These are phyloP conservation scores for Blastobotrys buckinghamii DNA, from an alignment of 1,139 yeast genomes.

Conservation along the genomic window DNA sequence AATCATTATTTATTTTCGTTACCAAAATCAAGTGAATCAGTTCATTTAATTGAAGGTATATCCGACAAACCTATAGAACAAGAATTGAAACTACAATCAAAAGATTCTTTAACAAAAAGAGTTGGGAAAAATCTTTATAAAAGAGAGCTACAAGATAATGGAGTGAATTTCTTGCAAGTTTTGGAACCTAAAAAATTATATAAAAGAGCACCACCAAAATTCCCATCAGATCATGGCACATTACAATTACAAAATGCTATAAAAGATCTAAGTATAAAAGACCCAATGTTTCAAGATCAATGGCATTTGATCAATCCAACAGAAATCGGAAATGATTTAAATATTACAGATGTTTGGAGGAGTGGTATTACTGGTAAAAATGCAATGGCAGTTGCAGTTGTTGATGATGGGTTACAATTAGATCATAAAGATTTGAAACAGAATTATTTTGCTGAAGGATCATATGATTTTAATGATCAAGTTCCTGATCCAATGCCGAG, in stretches of 20 bases:
- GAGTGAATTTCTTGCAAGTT: constrained; percentile 22
- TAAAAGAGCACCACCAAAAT: constrained; percentile 21
- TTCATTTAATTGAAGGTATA: constrained; percentile 17
- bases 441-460: constrained; percentile 68
- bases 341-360: constrained; percentile 81
- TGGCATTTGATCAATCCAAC: constrained; percentile 83
- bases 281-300: constrained; percentile 74
- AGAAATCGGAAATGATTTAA: constrained; percentile 77
- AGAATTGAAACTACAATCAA: neutral
- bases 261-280: constrained; percentile 58
- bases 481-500: constrained; percentile 72
- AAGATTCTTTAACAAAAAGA: constrained; percentile 5
- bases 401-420: constrained; percentile 92
- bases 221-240: constrained; percentile 24
- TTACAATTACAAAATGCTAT: constrained; percentile 24
- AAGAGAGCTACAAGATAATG: constrained; percentile 13
- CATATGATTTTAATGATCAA: constrained; percentile 87
- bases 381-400: constrained; percentile 49
- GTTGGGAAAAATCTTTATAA: constrained; percentile 11
- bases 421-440: constrained; percentile 64
- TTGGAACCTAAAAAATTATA: constrained; percentile 18
- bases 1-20: constrained; percentile 32
- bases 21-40: constrained; percentile 16
- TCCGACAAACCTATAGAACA: constrained; percentile 13
- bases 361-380: constrained; percentile 76